phyloP scores from a whole-genome alignment of 1,284 basidiomycete species.

The Naganishia sp. region DNA sequence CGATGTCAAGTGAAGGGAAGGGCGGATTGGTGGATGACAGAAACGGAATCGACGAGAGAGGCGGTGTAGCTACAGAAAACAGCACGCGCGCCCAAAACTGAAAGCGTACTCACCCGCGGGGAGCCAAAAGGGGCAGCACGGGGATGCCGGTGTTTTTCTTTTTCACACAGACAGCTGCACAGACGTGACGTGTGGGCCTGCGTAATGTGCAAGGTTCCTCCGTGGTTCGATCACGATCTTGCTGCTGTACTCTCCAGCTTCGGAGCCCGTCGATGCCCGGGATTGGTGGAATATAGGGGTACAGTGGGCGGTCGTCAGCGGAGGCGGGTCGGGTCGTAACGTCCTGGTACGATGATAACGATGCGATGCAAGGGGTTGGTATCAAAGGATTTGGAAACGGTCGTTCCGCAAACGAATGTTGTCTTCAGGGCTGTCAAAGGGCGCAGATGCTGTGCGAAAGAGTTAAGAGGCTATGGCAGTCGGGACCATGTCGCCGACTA shows the following conservation, averaged over 20 bases:
- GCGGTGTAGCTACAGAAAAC: conserved; percentile 18
- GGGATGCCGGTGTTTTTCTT: conserved; percentile 5
- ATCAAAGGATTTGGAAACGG: neutral
- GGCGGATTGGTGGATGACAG: conserved; percentile 6
- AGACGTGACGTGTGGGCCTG: conserved; percentile 1
- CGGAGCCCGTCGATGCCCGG: neutral
- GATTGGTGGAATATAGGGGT: neutral
- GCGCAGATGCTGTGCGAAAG: no score
- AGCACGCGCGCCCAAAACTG: conserved; percentile 13
- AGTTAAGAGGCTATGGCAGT: no score
- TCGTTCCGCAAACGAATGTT: no score
- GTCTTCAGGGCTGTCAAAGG: no score
- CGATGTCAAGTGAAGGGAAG: neutral
- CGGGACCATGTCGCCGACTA: no score
- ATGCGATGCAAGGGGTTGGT: neutral
- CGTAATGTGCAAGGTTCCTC: conserved; percentile 10
- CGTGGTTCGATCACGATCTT: conserved; percentile 21
- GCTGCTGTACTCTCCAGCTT: neutral
- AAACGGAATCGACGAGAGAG: conserved; percentile 11
- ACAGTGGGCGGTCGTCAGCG: no score
- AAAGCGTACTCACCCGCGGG: neutral
- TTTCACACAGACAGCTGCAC: neutral
- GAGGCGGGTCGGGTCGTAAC: no score
- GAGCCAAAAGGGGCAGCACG: conserved; percentile 25
- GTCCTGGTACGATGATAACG: no score